Conservation (phyloP, 805 yeast species). For the Debaryomyces prosopidis region DNA sequence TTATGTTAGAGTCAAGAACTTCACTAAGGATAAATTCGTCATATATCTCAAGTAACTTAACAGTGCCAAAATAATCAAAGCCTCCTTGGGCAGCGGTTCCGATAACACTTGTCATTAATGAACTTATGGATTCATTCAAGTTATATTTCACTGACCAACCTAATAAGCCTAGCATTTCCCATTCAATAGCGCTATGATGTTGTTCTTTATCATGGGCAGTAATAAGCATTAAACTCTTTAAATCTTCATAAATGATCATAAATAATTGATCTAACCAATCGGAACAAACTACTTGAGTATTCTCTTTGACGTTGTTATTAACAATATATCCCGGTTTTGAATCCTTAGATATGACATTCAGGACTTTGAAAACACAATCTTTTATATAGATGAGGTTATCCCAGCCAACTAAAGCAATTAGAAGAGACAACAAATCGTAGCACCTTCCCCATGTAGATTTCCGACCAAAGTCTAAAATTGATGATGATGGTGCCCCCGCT, state of each 20-base stretch:
- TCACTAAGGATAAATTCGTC: conserved; percentile 43
- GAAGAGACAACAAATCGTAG: conserved; percentile 68
- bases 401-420: conserved; percentile 80
- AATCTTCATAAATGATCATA: conserved; percentile 67
- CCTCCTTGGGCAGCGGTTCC: conserved; percentile 50
- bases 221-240: conserved; percentile 26
- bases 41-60: conserved; percentile 48
- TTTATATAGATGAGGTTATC: conserved; percentile 66
- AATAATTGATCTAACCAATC: conserved; percentile 79
- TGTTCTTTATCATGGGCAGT: conserved; percentile 22
- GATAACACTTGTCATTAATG: conserved; percentile 49
- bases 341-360: not conserved
- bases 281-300: conserved; percentile 50
- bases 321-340: conserved; percentile 14
- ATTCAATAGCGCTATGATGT: conserved; percentile 64
- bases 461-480: conserved; percentile 32
- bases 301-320: conserved; percentile 19
- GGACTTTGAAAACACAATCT: conserved; percentile 60
- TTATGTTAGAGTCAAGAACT: conserved; percentile 29
- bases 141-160: conserved; percentile 44
- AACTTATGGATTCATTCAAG: conserved; percentile 35
- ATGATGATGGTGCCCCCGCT: conserved; percentile 22
- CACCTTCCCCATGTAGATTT: conserved; percentile 44
- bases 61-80: conserved; percentile 63
- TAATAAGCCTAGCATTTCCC: conserved; percentile 70